Evolutionary conservation across 2,329 filamentous ascomycete species (phyloP), one percentile per base, ranked within the genome.

Genomic region (Cercospora canescens): DNA sequence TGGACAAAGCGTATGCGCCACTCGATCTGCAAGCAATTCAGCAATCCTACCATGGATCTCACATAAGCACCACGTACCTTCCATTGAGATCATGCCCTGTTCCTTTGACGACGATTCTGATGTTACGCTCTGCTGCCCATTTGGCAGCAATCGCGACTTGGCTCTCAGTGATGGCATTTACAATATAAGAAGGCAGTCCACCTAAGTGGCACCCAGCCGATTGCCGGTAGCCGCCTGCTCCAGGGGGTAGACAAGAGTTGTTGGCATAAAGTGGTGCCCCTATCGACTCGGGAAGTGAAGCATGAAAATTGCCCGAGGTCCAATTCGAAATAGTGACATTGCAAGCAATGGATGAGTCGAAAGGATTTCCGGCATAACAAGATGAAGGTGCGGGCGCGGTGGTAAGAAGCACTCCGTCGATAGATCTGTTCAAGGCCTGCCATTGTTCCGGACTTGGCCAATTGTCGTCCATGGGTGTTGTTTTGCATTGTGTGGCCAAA

Each of bases 231-330:
- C 74, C 77, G 6, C 63, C 35, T 0, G 60, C 67, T 6, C 62
- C 67, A 1, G 72, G 72, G 0, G 78, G 77, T 1, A 79, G 7
- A 24, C 78, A 79, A 0, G 77, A 76, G 21, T 78, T 75, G 60
- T 79, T 78, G 0, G 74, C 71, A 50, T 70, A 78, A 7, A 78
- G 67, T 0, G 71, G 70, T 39, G 72, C 76, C 18, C 72, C 73
- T 50, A 77, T 74, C 2, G 72, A 74, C 34, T 79, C 78, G 0
- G 78, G 77, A 37, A 70, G 71, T 4, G 58, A n/a, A 0, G 75
- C 68, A 39, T 79, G 77, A 64, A 75, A 79, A 4, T 67, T 59
- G 0, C 72, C 71, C 12, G 72, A 75, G 0, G 64, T 64, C 78
- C 77, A 79, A 35, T 77, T 69, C 0, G 68, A 35, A 6, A 70